Percentiles rank a stretch among this genome's conserved stretches.
Conservation (phyloP, 1,284 basidiomycete genomes). For the Moesziomyces sp. region DNA sequence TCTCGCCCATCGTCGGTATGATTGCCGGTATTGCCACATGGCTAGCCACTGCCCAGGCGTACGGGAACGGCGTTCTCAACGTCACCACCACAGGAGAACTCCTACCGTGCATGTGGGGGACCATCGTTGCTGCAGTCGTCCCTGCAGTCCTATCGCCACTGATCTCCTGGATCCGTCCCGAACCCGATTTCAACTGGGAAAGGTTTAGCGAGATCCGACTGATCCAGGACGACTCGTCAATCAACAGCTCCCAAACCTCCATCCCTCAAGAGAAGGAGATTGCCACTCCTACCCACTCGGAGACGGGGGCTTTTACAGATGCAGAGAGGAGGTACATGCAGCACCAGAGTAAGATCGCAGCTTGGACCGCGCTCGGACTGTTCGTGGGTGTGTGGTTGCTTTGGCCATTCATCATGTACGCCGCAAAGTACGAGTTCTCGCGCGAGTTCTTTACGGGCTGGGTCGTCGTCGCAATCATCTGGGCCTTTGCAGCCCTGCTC, state of each 20-base stretch:
- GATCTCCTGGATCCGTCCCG: slow-evolving; percentile 23
- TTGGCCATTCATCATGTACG: slow-evolving; percentile 65
- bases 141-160: slow-evolving; percentile 43
- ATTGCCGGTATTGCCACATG: slow-evolving; percentile 57
- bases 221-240: slow-evolving; percentile 31
- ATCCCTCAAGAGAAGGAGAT: too few species aligned
- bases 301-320: slow-evolving; percentile 8
- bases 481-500: slow-evolving; percentile 51
- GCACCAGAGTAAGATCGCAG: slow-evolving; percentile 24
- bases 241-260: not conserved
- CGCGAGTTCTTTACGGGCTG: slow-evolving; percentile 60
- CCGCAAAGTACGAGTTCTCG: slow-evolving; percentile 58
- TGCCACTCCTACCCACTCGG: not conserved
- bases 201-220: slow-evolving; percentile 43
- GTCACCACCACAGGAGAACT: slow-evolving; percentile 37
- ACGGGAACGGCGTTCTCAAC: slow-evolving; percentile 48
- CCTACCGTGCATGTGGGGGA: slow-evolving; percentile 61
- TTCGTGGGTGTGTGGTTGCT: slow-evolving; percentile 62
- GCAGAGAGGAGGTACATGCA: slow-evolving; percentile 32
- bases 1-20: slow-evolving; percentile 57
- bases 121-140: slow-evolving; percentile 50
- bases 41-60: slow-evolving; percentile 51
- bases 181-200: slow-evolving; percentile 54
- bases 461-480: slow-evolving; percentile 60
- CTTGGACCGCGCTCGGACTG: slow-evolving; percentile 22